Percentiles rank a stretch among this genome's conserved stretches.
Evolutionary conservation across 371 early-diverging fungal genomes (phyloP).

Genomic region (Umbelopsis sp.): DNA sequence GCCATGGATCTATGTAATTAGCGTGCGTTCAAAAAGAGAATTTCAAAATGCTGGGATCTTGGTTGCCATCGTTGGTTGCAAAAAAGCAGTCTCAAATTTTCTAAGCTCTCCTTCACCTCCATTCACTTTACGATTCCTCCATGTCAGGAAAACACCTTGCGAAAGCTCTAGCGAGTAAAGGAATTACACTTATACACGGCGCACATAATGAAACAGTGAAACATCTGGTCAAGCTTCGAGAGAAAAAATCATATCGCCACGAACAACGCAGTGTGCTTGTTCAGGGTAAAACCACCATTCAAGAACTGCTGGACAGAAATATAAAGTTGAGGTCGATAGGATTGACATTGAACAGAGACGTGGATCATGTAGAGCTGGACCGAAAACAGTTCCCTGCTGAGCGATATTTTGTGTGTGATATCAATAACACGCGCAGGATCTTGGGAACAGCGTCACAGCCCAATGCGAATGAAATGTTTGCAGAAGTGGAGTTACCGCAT

Average conservation of each 20-base stretch:
- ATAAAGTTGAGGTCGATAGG: conserved; percentile 34
- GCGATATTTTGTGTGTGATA: conserved; percentile 37
- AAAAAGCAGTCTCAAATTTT: conserved; percentile 6
- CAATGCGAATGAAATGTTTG: conserved; percentile 46
- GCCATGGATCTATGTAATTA: not conserved
- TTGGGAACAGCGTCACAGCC: conserved; percentile 57
- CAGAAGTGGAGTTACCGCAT: conserved; percentile 40
- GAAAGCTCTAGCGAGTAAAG: not conserved
- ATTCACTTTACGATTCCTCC: not conserved
- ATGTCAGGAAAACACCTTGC: not conserved
- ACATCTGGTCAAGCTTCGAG: conserved; percentile 41
- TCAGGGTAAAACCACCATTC: conserved; percentile 42
- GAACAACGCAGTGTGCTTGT: conserved; percentile 36
- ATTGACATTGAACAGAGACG: conserved; percentile 40
- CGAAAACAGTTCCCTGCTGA: conserved; percentile 42
- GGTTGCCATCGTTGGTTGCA: too few relatives aligned
- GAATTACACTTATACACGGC: conserved; percentile 19
- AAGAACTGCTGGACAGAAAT: conserved; percentile 36
- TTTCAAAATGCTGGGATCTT: not conserved
- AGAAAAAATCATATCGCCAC: conserved; percentile 38
- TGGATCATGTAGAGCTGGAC: conserved; percentile 32
- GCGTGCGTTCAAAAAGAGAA: not conserved
- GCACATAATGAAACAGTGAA: conserved; percentile 22
- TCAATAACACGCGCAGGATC: conserved; percentile 47
- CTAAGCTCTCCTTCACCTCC: not conserved